Evolutionary conservation across 768 basidiomycete genomes (phyloP).

Genomic region (Epithele typhae): DNA sequence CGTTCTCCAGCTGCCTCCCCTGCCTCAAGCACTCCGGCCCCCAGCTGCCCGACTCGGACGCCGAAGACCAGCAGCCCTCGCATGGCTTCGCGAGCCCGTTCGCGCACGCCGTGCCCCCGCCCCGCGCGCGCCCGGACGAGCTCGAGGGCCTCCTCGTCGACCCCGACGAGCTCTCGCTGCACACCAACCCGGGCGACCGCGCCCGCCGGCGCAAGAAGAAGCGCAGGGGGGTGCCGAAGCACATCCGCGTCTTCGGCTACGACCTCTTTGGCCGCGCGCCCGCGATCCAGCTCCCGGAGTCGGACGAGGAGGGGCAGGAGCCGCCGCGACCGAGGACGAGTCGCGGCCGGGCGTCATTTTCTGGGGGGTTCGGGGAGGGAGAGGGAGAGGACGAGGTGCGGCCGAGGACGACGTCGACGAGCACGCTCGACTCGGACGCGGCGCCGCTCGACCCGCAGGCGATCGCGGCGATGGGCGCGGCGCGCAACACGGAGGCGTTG

Average conservation of each 20-base stretch:
- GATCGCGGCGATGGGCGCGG: conserved; percentile 49
- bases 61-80: conserved; percentile 25
- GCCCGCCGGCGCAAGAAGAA: conserved; percentile 25
- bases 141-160: conserved; percentile 49
- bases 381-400: not conserved
- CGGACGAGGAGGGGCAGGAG: conserved; percentile 32
- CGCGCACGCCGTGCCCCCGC: conserved; percentile 14
- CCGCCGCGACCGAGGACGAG: not conserved
- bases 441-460: conserved; percentile 55
- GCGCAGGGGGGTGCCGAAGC: conserved; percentile 26
- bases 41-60: conserved; percentile 29
- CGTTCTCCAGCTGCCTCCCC: conserved; percentile 54
- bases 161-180: conserved; percentile 59
- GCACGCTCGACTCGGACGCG: conserved; percentile 68
- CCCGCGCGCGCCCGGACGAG: conserved; percentile 34
- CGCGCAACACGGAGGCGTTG: conserved; percentile 32
- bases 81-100: conserved; percentile 6
- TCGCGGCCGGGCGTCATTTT: not conserved
- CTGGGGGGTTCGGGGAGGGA: not conserved
- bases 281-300: conserved; percentile 50
- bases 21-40: conserved; percentile 37
- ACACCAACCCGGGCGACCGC: conserved; percentile 53
- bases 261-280: conserved; percentile 62
- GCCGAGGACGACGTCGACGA: conserved; percentile 24
- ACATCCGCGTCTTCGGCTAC: conserved; percentile 60